These are phyloP conservation scores for Scheffersomyces titani DNA, from an alignment of 1,139 yeast species.

Conservation along the genomic window DNA sequence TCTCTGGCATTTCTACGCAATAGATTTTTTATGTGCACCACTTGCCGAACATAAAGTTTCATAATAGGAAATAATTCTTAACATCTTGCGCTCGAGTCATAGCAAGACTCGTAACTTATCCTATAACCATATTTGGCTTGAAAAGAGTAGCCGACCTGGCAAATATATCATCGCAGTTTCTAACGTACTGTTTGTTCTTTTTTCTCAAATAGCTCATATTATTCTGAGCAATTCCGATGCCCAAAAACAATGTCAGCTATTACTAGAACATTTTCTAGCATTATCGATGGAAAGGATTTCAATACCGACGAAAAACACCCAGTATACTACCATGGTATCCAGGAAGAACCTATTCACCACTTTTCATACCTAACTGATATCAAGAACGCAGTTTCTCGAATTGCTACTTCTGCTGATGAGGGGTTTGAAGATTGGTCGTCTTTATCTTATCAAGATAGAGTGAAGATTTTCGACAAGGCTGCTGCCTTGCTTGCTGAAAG, in stretches of 20 bases:
- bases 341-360: constrained; percentile 11
- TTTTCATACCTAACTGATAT: constrained; percentile 10
- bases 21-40: no score
- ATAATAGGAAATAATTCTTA: no score
- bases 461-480: constrained; percentile 21
- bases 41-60: no score
- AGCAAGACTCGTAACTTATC: no score
- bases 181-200: no score
- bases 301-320: constrained; percentile 8
- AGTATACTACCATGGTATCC: constrained; percentile 13
- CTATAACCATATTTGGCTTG: no score
- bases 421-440: constrained; percentile 33
- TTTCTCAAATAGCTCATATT: no score
- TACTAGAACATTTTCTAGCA: constrained; percentile 14
- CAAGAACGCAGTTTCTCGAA: constrained; percentile 6
- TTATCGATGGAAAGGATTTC: constrained; percentile 20
- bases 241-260: neutral
- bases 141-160: no score
- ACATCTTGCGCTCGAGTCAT: no score
- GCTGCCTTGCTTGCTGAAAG: constrained; percentile 14
- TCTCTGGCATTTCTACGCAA: no score
- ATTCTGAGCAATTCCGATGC: neutral
- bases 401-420: constrained; percentile 20
- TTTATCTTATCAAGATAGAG: constrained; percentile 15
- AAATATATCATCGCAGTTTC: no score